Percentiles rank a stretch among this genome's conserved stretches.
These are phyloP conservation scores for Vigna mungo DNA, from an alignment of 306 rosid genomes.

Conservation along the genomic window DNA sequence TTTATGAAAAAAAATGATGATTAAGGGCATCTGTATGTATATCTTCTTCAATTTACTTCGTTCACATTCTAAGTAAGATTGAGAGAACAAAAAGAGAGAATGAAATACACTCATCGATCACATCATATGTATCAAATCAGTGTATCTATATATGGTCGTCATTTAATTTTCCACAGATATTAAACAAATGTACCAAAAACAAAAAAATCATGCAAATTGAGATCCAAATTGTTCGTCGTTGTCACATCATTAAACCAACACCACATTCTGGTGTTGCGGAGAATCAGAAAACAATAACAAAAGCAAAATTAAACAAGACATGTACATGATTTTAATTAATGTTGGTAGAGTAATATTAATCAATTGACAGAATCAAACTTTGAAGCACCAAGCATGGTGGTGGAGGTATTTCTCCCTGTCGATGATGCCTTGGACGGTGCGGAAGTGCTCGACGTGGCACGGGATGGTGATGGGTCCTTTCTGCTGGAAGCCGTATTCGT, in stretches of 20 bases:
- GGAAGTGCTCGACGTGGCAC: constrained; percentile 82
- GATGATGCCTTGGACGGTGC: constrained; percentile 71
- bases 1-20: neutral
- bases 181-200: constrained; percentile 36
- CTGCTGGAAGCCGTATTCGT: constrained; percentile 85
- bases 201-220: constrained; percentile 28
- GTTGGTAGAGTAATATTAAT: neutral
- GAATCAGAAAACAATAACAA: neutral
- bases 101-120: neutral
- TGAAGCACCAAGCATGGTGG: constrained; percentile 70
- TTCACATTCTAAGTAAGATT: constrained; percentile 33
- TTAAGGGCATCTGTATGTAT: neutral
- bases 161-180: constrained; percentile 27
- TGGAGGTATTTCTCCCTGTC: constrained; percentile 56
- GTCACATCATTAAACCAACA: constrained; percentile 36
- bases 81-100: constrained; percentile 2
- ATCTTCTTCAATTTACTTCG: constrained; percentile 7
- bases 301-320: constrained; percentile 15
- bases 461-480: constrained; percentile 91
- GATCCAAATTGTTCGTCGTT: constrained; percentile 43
- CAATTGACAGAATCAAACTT: constrained; percentile 52
- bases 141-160: neutral
- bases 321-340: constrained; percentile 14
- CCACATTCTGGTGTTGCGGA: constrained; percentile 43
- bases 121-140: neutral